phyloP scores from a whole-genome alignment of 495 filamentous ascomycete species.

The Xylaria grammica region DNA sequence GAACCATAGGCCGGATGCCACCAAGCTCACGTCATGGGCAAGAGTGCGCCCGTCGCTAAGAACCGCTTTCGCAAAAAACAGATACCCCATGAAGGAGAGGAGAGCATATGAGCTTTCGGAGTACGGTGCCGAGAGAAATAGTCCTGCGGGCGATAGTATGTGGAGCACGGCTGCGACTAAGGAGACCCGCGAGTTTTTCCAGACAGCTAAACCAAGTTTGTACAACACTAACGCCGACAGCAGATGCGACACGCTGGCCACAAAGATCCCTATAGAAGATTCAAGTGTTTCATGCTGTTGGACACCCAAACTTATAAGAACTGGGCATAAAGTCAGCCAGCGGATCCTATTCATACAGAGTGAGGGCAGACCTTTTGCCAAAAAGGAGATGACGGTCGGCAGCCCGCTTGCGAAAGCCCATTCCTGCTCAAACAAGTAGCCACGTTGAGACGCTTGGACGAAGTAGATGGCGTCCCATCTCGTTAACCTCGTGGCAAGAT shows the following conservation, averaged over 20 bases:
- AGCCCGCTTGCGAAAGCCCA: constrained; percentile 89
- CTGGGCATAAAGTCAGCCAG: constrained; percentile 20
- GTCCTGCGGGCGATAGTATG: constrained; percentile 81
- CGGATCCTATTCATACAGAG: background rate
- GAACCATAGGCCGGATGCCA: constrained; percentile 69
- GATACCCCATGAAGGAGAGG: constrained; percentile 73
- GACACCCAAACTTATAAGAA: constrained; percentile 25
- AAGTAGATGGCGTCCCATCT: constrained; percentile 97
- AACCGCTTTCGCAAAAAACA: constrained; percentile 68
- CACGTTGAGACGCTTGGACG: constrained; percentile 66
- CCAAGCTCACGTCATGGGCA: constrained; percentile 48
- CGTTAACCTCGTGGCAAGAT: constrained; percentile 61
- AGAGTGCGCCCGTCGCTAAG: constrained; percentile 30
- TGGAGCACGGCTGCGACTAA: constrained; percentile 75
- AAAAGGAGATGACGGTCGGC: constrained; percentile 53
- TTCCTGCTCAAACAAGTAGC: constrained; percentile 90
- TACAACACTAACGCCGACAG: constrained; percentile 75
- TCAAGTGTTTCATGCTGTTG: constrained; percentile 31
- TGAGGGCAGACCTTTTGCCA: constrained; percentile 36
- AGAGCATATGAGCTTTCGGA: constrained; percentile 81
- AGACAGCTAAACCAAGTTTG: constrained; percentile 54
- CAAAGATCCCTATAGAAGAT: constrained; percentile 59
- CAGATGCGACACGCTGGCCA: constrained; percentile 77
- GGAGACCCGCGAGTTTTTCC: constrained; percentile 57
- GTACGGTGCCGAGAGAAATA: constrained; percentile 90